Conservation (phyloP, 257 asterid genomes). For the Solanum medicagineum region DNA sequence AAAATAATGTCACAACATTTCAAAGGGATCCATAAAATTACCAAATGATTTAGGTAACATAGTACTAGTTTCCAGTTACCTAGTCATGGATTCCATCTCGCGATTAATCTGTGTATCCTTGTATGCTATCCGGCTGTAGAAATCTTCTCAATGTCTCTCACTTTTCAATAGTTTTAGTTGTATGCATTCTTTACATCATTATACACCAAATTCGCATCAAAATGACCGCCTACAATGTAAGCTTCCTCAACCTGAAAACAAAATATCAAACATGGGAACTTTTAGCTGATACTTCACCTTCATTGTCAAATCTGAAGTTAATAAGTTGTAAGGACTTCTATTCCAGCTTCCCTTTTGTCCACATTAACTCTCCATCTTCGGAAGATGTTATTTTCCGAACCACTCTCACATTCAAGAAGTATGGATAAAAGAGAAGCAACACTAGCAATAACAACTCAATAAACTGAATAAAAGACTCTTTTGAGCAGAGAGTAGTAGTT, state of each 20-base stretch:
- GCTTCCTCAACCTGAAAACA: constrained; percentile 16
- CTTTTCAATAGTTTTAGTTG: not conserved
- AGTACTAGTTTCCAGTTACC: not conserved
- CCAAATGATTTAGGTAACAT: not conserved
- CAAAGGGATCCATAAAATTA: not conserved
- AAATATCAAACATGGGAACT: not conserved
- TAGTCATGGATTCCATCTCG: not conserved
- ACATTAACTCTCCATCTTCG: not conserved
- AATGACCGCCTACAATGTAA: constrained; percentile 12
- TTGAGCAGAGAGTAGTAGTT: not conserved
- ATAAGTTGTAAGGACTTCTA: not conserved
- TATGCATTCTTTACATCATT: constrained; percentile 1
- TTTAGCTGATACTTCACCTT: not conserved
- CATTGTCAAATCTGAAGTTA: not conserved
- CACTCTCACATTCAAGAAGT: not conserved
- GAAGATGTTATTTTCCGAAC: not conserved
- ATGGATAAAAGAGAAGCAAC: not conserved
- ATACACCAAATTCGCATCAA: not conserved
- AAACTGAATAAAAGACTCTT: not conserved
- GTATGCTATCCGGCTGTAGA: not conserved
- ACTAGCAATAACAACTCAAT: not conserved
- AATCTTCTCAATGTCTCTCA: not conserved
- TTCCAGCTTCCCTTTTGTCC: not conserved
- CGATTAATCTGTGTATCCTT: not conserved
- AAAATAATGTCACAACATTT: not conserved